These are phyloP conservation scores for Globisporangium yorkense DNA, from an alignment of 352 stramenopile genomes.

Conservation along the genomic window DNA sequence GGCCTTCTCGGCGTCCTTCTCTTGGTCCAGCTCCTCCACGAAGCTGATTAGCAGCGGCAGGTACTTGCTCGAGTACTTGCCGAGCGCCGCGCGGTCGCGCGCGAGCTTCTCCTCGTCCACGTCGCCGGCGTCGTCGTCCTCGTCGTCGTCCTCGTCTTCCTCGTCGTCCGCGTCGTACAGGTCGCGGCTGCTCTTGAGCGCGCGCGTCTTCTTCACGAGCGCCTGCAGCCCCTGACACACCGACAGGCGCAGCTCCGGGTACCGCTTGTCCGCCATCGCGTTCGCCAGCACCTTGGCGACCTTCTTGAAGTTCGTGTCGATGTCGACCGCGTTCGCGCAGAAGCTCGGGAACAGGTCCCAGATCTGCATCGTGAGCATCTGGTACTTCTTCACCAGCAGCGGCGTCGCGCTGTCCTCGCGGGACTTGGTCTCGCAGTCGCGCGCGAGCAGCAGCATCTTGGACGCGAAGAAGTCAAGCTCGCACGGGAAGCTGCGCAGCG, in stretches of 20 bases:
- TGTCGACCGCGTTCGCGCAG: slow-evolving; percentile 61
- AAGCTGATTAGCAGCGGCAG: slow-evolving; percentile 80
- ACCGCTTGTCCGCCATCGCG: slow-evolving; percentile 83
- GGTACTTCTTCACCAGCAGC: slow-evolving; percentile 64
- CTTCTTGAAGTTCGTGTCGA: slow-evolving; percentile 80
- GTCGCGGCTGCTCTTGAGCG: slow-evolving; percentile 31
- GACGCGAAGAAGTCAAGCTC: slow-evolving; percentile 72
- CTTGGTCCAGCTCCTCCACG: slow-evolving; percentile 71
- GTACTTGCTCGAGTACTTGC: slow-evolving; percentile 81
- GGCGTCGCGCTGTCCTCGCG: slow-evolving; percentile 61
- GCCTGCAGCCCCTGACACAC: slow-evolving; percentile 84
- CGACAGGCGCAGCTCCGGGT: slow-evolving; percentile 72
- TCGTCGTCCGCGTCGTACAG: slow-evolving; percentile 42
- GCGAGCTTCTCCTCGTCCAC: slow-evolving; percentile 72
- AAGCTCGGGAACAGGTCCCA: slow-evolving; percentile 82
- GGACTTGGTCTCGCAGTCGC: slow-evolving; percentile 61
- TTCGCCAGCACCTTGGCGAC: slow-evolving; percentile 84
- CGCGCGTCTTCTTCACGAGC: slow-evolving; percentile 69
- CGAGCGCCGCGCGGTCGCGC: slow-evolving; percentile 65
- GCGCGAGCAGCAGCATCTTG: slow-evolving; percentile 63
- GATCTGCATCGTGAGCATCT: slow-evolving; percentile 75
- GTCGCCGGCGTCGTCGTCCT: slow-evolving; percentile 44
- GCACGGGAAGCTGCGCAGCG: slow-evolving; percentile 42
- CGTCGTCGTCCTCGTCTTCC: slow-evolving; percentile 28
- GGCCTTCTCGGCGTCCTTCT: slow-evolving; percentile 68